Percentiles rank a stretch among this genome's conserved stretches.
Conservation (phyloP, 1,284 basidiomycete genomes). For the Apiotrichum porosum region DNA sequence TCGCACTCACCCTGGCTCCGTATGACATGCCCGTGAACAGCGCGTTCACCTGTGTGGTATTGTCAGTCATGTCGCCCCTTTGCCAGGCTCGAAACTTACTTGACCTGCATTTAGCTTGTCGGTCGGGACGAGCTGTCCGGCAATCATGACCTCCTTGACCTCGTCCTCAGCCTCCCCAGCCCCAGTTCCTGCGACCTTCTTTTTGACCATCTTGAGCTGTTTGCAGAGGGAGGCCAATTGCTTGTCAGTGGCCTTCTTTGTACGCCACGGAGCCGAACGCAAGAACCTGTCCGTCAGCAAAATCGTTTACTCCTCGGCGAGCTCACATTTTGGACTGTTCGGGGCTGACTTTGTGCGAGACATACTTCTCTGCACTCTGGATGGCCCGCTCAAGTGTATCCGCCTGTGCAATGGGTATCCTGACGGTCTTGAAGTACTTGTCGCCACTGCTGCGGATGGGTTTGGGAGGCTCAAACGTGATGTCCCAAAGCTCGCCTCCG, state of each 20-base stretch:
- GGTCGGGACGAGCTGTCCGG: too few species aligned
- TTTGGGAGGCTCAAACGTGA: too few species aligned
- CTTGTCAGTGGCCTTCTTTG: constrained; percentile 58
- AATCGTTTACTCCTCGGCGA: constrained; percentile 1
- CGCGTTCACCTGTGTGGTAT: too few species aligned
- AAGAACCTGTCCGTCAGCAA: constrained; percentile 53
- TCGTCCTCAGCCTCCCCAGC: not conserved
- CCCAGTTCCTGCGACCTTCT: constrained; percentile 40
- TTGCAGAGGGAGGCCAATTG: too few species aligned
- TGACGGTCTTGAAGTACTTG: too few species aligned
- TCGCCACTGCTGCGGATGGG: too few species aligned
- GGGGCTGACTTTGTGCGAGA: constrained; percentile 12
- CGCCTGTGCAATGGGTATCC: constrained; percentile 21
- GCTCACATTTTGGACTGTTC: constrained; percentile 20
- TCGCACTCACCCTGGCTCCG: constrained; percentile 27
- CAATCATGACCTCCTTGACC: too few species aligned
- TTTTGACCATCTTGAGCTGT: constrained; percentile 55
- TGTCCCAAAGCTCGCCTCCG: too few species aligned
- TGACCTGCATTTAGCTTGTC: too few species aligned
- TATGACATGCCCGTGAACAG: constrained; percentile 29
- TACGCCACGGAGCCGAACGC: constrained; percentile 69
- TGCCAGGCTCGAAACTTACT: too few species aligned
- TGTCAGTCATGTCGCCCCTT: too few species aligned
- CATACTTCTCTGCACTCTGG: constrained; percentile 49
- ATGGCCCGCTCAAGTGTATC: constrained; percentile 35